Percentiles rank a stretch among this genome's conserved stretches.
phyloP scores from a whole-genome alignment of 2,329 filamentous ascomycete genomes.

The Beauveria scarabaeidicola region DNA sequence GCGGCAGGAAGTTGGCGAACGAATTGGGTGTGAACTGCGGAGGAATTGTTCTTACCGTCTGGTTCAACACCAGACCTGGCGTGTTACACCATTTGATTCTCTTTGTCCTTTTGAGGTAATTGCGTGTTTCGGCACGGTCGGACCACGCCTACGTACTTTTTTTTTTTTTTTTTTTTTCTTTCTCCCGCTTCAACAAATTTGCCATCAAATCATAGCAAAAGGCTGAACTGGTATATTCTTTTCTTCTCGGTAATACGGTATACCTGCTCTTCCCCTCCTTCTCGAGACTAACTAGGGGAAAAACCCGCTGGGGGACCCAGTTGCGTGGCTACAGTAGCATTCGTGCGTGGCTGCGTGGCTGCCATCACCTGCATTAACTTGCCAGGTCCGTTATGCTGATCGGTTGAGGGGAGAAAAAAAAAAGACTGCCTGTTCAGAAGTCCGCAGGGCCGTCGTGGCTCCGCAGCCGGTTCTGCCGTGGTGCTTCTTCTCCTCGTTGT shows the following conservation, averaged over 20 bases:
- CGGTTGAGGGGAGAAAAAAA: neutral
- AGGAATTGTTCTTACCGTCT: neutral
- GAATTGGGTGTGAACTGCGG: neutral
- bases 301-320: neutral
- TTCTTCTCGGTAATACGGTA: too few species aligned
- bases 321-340: neutral
- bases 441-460: neutral
- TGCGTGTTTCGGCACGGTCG: neutral
- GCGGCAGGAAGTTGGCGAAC: neutral
- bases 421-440: neutral
- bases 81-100: neutral
- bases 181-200: neutral
- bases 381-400: neutral
- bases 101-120: neutral
- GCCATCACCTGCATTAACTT: conserved; percentile 8
- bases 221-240: too few species aligned
- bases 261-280: neutral
- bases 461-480: neutral
- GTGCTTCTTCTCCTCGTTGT: too few species aligned
- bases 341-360: conserved; percentile 1
- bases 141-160: neutral
- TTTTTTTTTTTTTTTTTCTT: neutral
- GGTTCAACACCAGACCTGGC: neutral
- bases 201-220: too few species aligned
- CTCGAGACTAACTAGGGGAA: too few species aligned